Percentiles rank a stretch among this genome's conserved stretches.
Conservation (phyloP, 768 basidiomycete species). For the Calvatia gigantea region DNA sequence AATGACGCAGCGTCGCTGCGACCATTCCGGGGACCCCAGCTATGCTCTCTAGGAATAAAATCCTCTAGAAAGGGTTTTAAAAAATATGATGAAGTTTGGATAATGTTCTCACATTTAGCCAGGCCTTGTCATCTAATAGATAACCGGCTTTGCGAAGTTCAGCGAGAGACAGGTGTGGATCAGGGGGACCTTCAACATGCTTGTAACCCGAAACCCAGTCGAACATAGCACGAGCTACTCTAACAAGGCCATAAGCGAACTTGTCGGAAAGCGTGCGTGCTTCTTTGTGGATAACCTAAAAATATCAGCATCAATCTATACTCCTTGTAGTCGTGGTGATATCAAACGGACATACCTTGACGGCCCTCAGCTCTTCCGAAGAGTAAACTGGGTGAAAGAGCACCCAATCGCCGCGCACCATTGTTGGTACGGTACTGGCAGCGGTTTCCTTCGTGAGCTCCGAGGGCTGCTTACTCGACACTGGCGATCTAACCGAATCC, state of each 20-base stretch:
- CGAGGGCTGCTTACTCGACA: not conserved
- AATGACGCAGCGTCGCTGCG: conserved; percentile 83
- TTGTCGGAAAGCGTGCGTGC: conserved; percentile 70
- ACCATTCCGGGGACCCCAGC: conserved; percentile 98
- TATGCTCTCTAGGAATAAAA: conserved; percentile 73
- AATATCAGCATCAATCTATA: not conserved
- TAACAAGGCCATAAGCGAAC: conserved; percentile 63
- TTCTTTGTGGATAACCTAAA: conserved; percentile 66
- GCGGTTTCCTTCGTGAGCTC: conserved; percentile 40
- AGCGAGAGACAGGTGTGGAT: conserved; percentile 61
- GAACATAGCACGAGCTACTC: conserved; percentile 59
- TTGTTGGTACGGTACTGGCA: conserved; percentile 51
- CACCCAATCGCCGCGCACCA: conserved; percentile 80
- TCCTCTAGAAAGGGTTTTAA: conserved; percentile 32
- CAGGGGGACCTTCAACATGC: conserved; percentile 60
- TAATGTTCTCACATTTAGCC: conserved; percentile 58
- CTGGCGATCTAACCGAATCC: not conserved
- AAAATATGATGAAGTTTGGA: not conserved
- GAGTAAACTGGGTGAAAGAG: conserved; percentile 93
- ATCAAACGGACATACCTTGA: conserved; percentile 45
- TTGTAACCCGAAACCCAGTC: conserved; percentile 87
- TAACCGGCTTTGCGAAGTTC: conserved; percentile 76
- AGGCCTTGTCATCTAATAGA: conserved; percentile 68
- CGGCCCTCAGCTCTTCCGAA: conserved; percentile 64
- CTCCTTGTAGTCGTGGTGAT: not conserved